A percentile compares a stretch with the other conserved stretches of the same genome.
Evolutionary conservation across 108 stramenopile species (phyloP).

Genomic region (Cylindrotheca closterium): DNA sequence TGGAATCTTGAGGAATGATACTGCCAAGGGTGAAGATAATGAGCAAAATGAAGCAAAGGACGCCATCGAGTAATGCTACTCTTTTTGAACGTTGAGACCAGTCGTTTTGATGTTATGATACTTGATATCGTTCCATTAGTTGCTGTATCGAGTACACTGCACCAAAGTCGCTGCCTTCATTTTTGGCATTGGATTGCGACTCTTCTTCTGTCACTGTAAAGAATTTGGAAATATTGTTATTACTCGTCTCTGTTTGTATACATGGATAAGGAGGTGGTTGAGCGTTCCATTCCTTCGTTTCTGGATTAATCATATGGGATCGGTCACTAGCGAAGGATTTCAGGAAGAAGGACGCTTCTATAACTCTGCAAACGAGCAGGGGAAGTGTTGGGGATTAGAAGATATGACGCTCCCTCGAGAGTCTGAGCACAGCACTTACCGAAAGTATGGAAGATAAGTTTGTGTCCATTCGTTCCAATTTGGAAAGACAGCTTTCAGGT

Average conservation of each 20-base stretch:
- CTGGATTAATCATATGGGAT: conserved; percentile 71
- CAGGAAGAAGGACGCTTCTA: conserved; percentile 53
- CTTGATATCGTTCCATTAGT: too few relatives aligned
- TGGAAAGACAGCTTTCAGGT: conserved; percentile 58
- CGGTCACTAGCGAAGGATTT: conserved; percentile 75
- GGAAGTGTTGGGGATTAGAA: neutral
- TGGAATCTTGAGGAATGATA: neutral
- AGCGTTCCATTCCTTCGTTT: conserved; percentile 58
- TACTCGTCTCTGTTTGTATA: conserved; percentile 19
- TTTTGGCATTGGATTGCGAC: neutral
- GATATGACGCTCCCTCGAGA: neutral
- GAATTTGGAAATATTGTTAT: conserved; percentile 18
- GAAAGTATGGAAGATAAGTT: conserved; percentile 60
- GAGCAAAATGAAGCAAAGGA: neutral
- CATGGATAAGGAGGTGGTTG: conserved; percentile 66
- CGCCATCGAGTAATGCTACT: neutral
- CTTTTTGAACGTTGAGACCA: too few relatives aligned
- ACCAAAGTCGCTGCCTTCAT: conserved; percentile 7
- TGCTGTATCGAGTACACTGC: conserved; percentile 8
- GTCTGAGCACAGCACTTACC: conserved; percentile 20
- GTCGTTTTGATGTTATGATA: too few relatives aligned
- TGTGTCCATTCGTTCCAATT: conserved; percentile 19
- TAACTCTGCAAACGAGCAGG: conserved; percentile 24
- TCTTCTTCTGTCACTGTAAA: conserved; percentile 21
- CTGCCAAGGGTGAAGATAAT: too few relatives aligned